phyloP scores from a whole-genome alignment of 257 asterid species.

The Buddleja alternifolia region DNA sequence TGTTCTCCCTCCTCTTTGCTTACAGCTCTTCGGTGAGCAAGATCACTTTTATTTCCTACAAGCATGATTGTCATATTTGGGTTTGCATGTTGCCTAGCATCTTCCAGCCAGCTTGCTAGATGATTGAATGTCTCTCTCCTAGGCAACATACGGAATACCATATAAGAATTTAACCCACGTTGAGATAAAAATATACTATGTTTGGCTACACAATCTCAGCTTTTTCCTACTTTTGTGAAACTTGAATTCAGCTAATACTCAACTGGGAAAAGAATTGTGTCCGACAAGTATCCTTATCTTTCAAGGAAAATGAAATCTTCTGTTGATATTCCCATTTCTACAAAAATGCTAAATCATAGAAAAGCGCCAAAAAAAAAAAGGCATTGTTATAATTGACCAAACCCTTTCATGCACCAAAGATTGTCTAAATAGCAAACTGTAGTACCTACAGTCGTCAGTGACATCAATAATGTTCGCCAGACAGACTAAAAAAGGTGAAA shows the following conservation, averaged over 20 bases:
- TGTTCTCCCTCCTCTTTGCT: conserved; percentile 90
- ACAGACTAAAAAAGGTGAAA: background rate
- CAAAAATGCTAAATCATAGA: background rate
- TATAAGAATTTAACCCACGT: conserved; percentile 2
- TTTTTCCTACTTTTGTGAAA: background rate
- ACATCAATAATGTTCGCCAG: background rate
- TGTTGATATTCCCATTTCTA: background rate
- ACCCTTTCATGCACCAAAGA: conserved; percentile 11
- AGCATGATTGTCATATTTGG: conserved; percentile 82
- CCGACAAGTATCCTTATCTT: too few relatives aligned
- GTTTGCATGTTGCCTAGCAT: conserved; percentile 84
- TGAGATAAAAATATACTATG: background rate
- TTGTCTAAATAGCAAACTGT: background rate
- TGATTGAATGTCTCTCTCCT: conserved; percentile 88
- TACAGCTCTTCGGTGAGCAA: conserved; percentile 74
- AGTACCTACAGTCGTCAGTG: background rate
- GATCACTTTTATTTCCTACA: conserved; percentile 79
- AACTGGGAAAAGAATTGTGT: background rate
- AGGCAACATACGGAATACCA: conserved; percentile 3
- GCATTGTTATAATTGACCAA: background rate
- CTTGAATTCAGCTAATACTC: conserved; percentile 1
- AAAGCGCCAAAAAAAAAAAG: background rate
- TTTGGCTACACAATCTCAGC: background rate
- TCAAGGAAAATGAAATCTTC: background rate
- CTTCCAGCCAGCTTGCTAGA: conserved; percentile 83